phyloP scores from a whole-genome alignment of 352 stramenopile genomes.

The Globisporangium barbulae region DNA sequence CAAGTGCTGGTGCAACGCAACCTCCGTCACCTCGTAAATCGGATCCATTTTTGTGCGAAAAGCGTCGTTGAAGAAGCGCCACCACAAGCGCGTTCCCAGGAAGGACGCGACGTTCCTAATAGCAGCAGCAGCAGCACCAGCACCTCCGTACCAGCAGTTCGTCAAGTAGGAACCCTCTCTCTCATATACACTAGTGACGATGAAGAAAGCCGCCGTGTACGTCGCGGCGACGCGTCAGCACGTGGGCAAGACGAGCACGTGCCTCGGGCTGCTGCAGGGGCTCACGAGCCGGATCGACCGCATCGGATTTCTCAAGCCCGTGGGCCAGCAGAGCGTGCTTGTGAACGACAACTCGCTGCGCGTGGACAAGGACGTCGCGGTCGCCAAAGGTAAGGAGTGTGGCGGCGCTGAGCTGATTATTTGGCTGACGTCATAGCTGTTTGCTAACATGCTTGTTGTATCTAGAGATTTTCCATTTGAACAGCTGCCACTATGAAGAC shows the following conservation, averaged over 20 bases:
- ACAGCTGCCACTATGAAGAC: constrained; percentile 90
- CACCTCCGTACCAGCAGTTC: too few species aligned
- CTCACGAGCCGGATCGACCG: constrained; percentile 89
- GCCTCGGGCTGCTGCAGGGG: constrained; percentile 90
- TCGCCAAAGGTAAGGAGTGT: constrained; percentile 78
- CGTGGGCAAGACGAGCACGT: constrained; percentile 93
- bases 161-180: neutral
- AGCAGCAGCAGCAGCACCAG: neutral
- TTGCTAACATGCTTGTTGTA: neutral
- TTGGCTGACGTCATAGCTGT: constrained; percentile 21
- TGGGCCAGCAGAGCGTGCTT: constrained; percentile 90
- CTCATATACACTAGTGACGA: neutral
- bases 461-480: constrained; percentile 92
- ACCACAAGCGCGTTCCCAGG: neutral
- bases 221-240: constrained; percentile 88
- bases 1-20: neutral
- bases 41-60: neutral
- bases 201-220: constrained; percentile 65
- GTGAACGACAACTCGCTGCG: constrained; percentile 63
- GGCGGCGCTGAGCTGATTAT: constrained; percentile 21
- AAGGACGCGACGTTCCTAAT: neutral
- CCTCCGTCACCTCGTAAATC: neutral
- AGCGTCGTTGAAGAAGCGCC: neutral
- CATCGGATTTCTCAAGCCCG: constrained; percentile 94
- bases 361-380: constrained; percentile 90